Evolutionary conservation across 83 land plant genomes (phyloP), one percentile per base, ranked within the genome.

Genomic region (Diphasiastrum complanatum): DNA sequence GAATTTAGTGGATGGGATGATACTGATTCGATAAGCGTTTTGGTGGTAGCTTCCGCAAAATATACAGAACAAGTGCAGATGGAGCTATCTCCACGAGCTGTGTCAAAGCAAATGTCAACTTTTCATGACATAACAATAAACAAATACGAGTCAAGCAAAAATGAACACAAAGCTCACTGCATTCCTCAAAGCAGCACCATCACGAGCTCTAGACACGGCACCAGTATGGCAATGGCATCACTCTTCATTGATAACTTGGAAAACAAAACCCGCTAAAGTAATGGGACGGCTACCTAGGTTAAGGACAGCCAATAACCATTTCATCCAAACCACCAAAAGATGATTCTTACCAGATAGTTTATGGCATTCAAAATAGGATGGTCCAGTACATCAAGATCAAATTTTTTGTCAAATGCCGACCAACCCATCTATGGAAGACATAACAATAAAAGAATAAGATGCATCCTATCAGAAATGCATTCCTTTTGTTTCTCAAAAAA

Each of bases 21-120:
- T 89, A 89, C 69, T 88, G 95, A 24, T 78, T 84, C 11, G 87
- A 80, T 55, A 80, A 43, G 67, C 90, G 73, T 57, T 87, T 84
- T 3, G 97, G 97, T 16, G 97, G 97, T 63, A 91, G 67, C 66
- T 91, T 91, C 25, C 97, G 84, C 41, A 91, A 70, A 33, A 91
- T 87, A 71, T 63, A 87, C 11, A 91, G 84, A 8, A 91, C 97
- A 47, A 91, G 83, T 43, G 90, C 95, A 28, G 95, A 87, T 18
- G 97, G 97, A 10, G 87, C 73, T 28, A 91, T 85, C 80, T 91
- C 97, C 25, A 81, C 84, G 47, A 91, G 67, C 97, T 91, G 86
- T 61, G 37, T 61, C 33, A 33, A 38, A 16, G 29, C 59, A 75
- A 14, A 52, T n/a, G n/a, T n/a, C n/a, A n/a, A n/a, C n/a, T n/a